Conservation (phyloP, 1,284 basidiomycete species). For the Ustilago bromivora region DNA sequence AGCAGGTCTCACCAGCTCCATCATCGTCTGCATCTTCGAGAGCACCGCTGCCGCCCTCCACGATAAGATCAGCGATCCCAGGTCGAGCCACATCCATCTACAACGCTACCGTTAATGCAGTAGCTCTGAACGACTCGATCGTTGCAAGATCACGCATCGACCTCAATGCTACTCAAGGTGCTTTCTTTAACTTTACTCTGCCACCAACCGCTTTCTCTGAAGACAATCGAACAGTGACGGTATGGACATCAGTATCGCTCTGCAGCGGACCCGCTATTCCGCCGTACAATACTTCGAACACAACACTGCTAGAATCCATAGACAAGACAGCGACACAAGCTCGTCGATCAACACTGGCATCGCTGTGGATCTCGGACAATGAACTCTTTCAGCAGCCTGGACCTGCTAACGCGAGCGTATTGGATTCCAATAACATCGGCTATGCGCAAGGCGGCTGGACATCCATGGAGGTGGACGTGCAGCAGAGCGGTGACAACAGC, state of each 20-base stretch:
- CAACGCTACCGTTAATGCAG: constrained; percentile 29
- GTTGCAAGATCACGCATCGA: constrained; percentile 42
- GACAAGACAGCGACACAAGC: constrained; percentile 46
- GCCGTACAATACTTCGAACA: constrained; percentile 62
- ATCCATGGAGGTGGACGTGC: constrained; percentile 37
- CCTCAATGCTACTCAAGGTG: constrained; percentile 34
- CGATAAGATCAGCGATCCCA: constrained; percentile 34
- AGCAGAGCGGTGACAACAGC: constrained; percentile 37
- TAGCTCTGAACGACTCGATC: constrained; percentile 56
- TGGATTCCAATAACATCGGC: constrained; percentile 32
- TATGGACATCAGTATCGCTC: constrained; percentile 60
- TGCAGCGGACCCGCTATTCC: constrained; percentile 62
- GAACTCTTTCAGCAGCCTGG: constrained; percentile 41
- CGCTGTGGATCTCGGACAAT: constrained; percentile 57
- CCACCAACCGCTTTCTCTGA: constrained; percentile 28
- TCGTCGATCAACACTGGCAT: constrained; percentile 49
- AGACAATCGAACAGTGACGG: constrained; percentile 16
- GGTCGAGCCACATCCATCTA: constrained; percentile 39
- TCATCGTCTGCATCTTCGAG: constrained; percentile 10
- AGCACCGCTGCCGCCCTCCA: constrained; percentile 13
- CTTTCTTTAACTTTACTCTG: constrained; percentile 56
- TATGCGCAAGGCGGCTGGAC: constrained; percentile 62
- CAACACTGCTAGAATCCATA: constrained; percentile 46
- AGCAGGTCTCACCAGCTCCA: constrained; percentile 21
- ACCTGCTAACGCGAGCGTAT: constrained; percentile 43